Conservation (phyloP, 176 grass and related monocot species). For the Carex cristatella region DNA sequence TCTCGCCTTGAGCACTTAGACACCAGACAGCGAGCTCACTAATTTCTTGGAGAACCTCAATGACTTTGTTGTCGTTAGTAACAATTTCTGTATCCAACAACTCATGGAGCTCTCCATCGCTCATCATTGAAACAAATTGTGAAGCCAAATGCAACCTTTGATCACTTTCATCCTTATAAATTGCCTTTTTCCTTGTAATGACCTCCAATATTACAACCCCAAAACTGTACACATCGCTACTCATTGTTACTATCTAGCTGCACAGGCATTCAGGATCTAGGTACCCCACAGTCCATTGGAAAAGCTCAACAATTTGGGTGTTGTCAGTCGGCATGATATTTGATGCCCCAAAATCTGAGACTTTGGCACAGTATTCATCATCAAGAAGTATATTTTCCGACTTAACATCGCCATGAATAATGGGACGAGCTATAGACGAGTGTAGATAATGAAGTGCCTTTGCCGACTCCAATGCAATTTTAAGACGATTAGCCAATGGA, state of each 20-base stretch:
- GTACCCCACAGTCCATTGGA: slow-evolving; percentile 15
- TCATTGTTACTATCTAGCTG: neutral
- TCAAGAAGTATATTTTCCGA: slow-evolving; percentile 27
- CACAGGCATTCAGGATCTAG: slow-evolving; percentile 11
- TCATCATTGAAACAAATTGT: neutral
- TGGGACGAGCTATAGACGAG: slow-evolving; percentile 10
- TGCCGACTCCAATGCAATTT: slow-evolving; percentile 22
- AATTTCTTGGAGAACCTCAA: slow-evolving; percentile 4
- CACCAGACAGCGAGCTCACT: neutral
- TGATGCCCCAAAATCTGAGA: slow-evolving; percentile 27
- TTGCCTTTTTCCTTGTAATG: slow-evolving; percentile 15
- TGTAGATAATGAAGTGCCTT: slow-evolving; percentile 30
- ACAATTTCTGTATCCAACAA: slow-evolving; percentile 31
- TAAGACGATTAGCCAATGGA: neutral
- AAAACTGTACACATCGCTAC: slow-evolving; percentile 27
- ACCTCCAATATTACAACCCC: slow-evolving; percentile 29
- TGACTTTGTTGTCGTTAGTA: neutral
- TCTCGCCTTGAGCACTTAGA: slow-evolving; percentile 21
- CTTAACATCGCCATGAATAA: slow-evolving; percentile 30
- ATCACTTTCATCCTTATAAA: neutral
- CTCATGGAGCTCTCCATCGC: neutral
- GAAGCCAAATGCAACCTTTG: slow-evolving; percentile 13
- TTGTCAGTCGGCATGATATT: neutral
- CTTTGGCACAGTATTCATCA: neutral
- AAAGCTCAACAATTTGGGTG: neutral